Base-by-base conservation (phyloP, 768 basidiomycete genomes). In the Coprinellus aureogranulatus region DNA sequence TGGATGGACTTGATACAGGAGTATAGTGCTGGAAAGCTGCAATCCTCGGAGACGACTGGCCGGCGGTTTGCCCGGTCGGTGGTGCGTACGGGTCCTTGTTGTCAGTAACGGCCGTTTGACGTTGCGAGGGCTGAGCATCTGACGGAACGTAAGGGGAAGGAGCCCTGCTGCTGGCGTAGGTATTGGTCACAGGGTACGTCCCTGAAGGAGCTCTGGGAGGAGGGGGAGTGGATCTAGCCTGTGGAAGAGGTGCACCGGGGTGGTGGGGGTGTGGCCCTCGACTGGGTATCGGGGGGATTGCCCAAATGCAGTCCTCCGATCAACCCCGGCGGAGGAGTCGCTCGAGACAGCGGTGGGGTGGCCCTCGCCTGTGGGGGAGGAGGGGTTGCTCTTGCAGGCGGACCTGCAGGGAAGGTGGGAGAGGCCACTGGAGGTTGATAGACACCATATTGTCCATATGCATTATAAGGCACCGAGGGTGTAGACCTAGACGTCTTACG, bases 401-500 rank as follows among this genome's bases (percentile, higher is more conserved):
- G 3, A 45, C 18, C 47, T 28, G 26, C 23, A 25, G 47, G 47
- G 14, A 22, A 16, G 6, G 20, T 22, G 23, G 47, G 47, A 8
- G 47, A 23, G 25, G 26, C 11, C 12, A 28, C 11, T 26, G 23
- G 56, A 41, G 26, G 18, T 31, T 57, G 56, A 20, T 57, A 49
- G 11, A 23, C 45, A 6, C 48, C 47, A 23, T 51, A 57, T 12
- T 44, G 37, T 18, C 49, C 49, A n/a, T 11, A 51, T 4, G 56
- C 48, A 28, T 52, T 40, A 28, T 27, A 27, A 14, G 60, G 47
- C 26, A 55, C 37, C 14, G 61, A 45, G 9, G 44, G 54, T 20
- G 63, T 28, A 26, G 55, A 48, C 20, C 66, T 65, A 39, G 34
- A 34, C 8, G 34, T 14, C 34, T 34, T 34, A 6, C 56, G 63